Base-by-base conservation (phyloP, 768 basidiomycete species). In the Hypholoma fasciculare region DNA sequence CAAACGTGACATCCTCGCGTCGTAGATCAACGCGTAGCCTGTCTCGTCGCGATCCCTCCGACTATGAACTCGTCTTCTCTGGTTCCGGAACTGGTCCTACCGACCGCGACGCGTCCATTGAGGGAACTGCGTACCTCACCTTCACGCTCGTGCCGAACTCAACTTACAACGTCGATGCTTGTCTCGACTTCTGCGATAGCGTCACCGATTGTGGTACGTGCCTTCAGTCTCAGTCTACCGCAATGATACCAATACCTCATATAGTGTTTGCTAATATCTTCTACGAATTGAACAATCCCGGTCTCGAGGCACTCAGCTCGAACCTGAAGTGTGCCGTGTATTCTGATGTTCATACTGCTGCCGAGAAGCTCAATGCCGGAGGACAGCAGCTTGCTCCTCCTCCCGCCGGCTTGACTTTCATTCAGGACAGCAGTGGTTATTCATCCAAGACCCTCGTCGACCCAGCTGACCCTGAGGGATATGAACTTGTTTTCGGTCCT, bases 101-200 rank as follows among this genome's bases (percentile, higher is more conserved):
- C 12, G 78, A 76, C 58, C 65, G 76, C 23, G 79, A 81, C 57
- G 78, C 68, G 12, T 75, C 80, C 14, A 76, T 81, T 19, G 58
- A 81, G 65, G 78, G 78, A n/a, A 81, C 78, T 1, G 78, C 79
- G 1, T 81, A 80, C 63, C 67, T 81, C 26, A 81, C 79, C 11
- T 82, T 76, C 63, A 79, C 76, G 1, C 65, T 80, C 38, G 74
- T 82, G 2, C 60, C 66, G 52, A 81, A 81, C 61, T 60, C 72
- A 30, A 82, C 81, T 2, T 81, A 81, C 65, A 70, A 77, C 62
- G 69, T 80, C 44, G 63, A 75, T 20, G 79, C 64, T 20, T 82
- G 80, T 65, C 69, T 79, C 36, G 63, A 62, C 1, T 80, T 74
- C 60, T 81, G 79, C 54, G 69, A 72, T 40, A 59, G 64, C 2